Conservation (phyloP, 108 stramenopile genomes). For the Fragilaria radians region DNA sequence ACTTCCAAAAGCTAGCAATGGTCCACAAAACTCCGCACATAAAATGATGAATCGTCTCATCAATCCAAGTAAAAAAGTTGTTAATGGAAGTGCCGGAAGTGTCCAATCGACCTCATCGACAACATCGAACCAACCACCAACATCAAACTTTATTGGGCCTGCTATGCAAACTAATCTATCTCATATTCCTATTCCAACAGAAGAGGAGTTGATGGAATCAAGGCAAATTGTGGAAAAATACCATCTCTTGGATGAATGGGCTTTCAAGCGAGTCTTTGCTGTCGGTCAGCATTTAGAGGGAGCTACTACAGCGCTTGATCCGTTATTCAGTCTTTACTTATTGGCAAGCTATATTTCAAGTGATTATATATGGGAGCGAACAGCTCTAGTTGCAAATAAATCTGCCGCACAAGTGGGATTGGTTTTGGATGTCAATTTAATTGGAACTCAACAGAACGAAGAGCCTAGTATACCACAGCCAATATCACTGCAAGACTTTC, state of each 20-base stretch:
- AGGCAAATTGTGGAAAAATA: not conserved
- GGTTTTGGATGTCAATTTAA: slow-evolving; percentile 64
- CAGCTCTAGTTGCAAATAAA: slow-evolving; percentile 40
- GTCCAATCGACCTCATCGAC: not conserved
- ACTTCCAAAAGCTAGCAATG: not conserved
- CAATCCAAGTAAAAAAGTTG: too few species aligned
- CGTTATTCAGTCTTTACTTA: slow-evolving; percentile 21
- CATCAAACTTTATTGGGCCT: not conserved
- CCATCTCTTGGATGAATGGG: slow-evolving; percentile 1
- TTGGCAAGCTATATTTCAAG: slow-evolving; percentile 30
- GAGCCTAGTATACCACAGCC: not conserved
- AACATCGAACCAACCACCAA: not conserved
- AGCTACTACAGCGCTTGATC: slow-evolving; percentile 7
- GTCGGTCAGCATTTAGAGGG: not conserved
- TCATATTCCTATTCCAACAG: too few species aligned
- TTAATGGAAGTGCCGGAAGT: not conserved
- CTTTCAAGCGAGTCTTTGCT: not conserved
- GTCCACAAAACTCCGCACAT: not conserved
- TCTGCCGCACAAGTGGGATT: slow-evolving; percentile 46
- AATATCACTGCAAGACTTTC: not conserved
- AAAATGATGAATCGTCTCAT: slow-evolving; percentile 4
- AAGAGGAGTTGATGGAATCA: not conserved
- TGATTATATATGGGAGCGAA: slow-evolving; percentile 60
- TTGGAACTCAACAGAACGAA: slow-evolving; percentile 1
- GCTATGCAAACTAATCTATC: too few species aligned